These are phyloP conservation scores for Candida pseudofarinosa DNA, from an alignment of 805 yeast genomes.

Conservation along the genomic window DNA sequence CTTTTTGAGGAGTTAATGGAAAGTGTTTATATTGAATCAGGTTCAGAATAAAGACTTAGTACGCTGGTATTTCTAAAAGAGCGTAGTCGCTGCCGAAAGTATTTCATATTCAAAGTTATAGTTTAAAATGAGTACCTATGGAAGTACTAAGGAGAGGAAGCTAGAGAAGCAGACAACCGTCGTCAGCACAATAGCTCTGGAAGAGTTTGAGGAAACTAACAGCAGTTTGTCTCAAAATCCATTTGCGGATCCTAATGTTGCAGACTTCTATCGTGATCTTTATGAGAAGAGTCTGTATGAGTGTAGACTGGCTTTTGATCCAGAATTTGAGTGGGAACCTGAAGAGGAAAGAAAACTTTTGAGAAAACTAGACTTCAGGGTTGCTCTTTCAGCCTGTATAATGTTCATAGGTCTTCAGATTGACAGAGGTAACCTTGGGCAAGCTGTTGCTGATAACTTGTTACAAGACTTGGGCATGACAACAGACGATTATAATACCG, in stretches of 20 bases:
- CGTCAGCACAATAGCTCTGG: neutral
- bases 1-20: too few relatives aligned
- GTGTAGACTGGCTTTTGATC: slow-evolving; percentile 31
- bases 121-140: too few relatives aligned
- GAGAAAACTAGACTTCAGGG: slow-evolving; percentile 16
- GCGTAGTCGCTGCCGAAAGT: too few relatives aligned
- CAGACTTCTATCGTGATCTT: slow-evolving; percentile 24
- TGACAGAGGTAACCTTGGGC: slow-evolving; percentile 20
- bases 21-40: too few relatives aligned
- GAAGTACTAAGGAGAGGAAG: neutral
- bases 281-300: slow-evolving; percentile 32
- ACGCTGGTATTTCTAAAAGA: too few relatives aligned
- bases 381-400: slow-evolving; percentile 19
- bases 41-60: too few relatives aligned
- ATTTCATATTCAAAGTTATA: too few relatives aligned
- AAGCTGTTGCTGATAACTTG: slow-evolving; percentile 21
- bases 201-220: neutral
- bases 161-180: neutral
- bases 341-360: slow-evolving; percentile 26
- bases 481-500: slow-evolving; percentile 37
- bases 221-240: slow-evolving; percentile 9
- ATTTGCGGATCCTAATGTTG: slow-evolving; percentile 26
- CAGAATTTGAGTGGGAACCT: slow-evolving; percentile 28
- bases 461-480: slow-evolving; percentile 29
- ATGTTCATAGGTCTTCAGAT: slow-evolving; percentile 20